Evolutionary conservation across 2,329 filamentous ascomycete species (phyloP).

Genomic region (Talaromyces sp.): DNA sequence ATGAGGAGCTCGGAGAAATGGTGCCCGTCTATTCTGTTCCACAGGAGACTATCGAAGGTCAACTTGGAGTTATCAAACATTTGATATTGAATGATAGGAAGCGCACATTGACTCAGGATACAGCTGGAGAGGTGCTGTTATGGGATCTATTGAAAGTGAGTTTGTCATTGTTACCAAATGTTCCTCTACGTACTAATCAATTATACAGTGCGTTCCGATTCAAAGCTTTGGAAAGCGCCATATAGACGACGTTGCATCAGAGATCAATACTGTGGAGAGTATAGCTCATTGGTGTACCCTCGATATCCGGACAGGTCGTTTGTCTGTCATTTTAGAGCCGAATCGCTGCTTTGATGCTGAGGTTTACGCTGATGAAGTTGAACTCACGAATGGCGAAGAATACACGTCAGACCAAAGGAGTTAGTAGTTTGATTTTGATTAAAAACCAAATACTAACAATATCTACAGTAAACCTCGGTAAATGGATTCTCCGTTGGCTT

Average conservation of each 20-base stretch:
- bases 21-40: slow-evolving; percentile 67
- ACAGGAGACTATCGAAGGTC: slow-evolving; percentile 84
- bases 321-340: slow-evolving; percentile 87
- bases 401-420: slow-evolving; percentile 93
- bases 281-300: slow-evolving; percentile 96
- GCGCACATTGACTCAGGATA: slow-evolving; percentile 86
- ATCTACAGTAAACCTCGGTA: slow-evolving; percentile 78
- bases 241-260: slow-evolving; percentile 82
- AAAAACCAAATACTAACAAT: slow-evolving; percentile 7
- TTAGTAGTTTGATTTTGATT: slow-evolving; percentile 46
- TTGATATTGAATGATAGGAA: slow-evolving; percentile 86
- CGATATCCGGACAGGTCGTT: slow-evolving; percentile 84
- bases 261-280: slow-evolving; percentile 82
- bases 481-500: slow-evolving; percentile 91
- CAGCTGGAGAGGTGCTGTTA: slow-evolving; percentile 86
- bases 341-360: slow-evolving; percentile 98
- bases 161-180: background rate
- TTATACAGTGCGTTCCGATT: slow-evolving; percentile 70
- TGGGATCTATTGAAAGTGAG: slow-evolving; percentile 86
- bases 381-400: slow-evolving; percentile 68
- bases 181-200: slow-evolving; percentile 20
- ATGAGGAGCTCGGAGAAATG: slow-evolving; percentile 48
- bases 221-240: slow-evolving; percentile 92
- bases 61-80: slow-evolving; percentile 93
- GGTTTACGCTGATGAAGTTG: slow-evolving; percentile 88